Evolutionary conservation across 345 rosid species (phyloP).

Genomic region (Heritiera littoralis): DNA sequence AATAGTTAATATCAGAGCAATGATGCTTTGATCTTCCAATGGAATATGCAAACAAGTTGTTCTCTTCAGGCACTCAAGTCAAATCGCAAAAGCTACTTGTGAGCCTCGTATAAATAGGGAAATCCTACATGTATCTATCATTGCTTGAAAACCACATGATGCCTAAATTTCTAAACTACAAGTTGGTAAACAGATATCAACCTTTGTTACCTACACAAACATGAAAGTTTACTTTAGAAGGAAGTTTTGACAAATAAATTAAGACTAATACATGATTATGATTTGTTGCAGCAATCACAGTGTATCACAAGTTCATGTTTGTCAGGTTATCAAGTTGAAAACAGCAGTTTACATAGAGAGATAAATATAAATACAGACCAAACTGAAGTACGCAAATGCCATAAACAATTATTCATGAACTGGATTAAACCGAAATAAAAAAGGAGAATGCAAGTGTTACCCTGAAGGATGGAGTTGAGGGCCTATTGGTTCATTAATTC

Average conservation of each 20-base stretch:
- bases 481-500: constrained; percentile 35
- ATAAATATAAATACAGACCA: not conserved
- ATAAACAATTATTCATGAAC: not conserved
- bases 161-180: not conserved
- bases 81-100: not conserved
- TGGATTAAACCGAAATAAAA: not conserved
- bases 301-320: not conserved
- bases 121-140: not conserved
- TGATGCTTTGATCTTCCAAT: not conserved
- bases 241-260: not conserved
- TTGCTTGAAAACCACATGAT: not conserved
- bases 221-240: not conserved
- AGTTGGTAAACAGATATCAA: not conserved
- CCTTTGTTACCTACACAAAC: too few relatives aligned
- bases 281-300: not conserved
- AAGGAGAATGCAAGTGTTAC: constrained; percentile 35
- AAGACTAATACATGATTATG: not conserved
- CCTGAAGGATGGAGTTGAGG: constrained; percentile 63
- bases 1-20: not conserved
- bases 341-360: not conserved
- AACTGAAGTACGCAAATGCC: not conserved
- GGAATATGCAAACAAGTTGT: not conserved
- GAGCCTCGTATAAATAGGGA: not conserved
- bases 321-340: not conserved
- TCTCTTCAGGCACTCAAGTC: not conserved